Percentiles rank a stretch among this genome's conserved stretches.
These are phyloP conservation scores for Avena insularis DNA, from an alignment of 176 grass and related monocot species.

Conservation along the genomic window DNA sequence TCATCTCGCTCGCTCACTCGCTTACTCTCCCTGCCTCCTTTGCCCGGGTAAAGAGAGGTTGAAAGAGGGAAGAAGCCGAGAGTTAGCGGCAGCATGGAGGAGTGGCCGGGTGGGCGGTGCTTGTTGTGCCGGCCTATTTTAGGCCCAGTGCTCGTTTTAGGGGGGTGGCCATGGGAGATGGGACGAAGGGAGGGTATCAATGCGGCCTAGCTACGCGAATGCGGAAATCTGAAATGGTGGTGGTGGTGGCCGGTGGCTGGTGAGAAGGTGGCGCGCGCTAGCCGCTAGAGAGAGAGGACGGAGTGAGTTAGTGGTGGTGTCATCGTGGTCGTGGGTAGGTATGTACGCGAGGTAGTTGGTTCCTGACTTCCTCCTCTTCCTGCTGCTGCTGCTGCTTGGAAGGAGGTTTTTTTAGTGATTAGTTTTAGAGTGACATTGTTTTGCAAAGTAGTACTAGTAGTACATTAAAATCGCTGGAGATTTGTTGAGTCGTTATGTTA, in stretches of 20 bases:
- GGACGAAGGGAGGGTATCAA: slow-evolving; percentile 13
- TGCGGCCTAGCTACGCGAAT: not conserved
- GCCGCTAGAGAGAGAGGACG: not conserved
- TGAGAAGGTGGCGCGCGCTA: slow-evolving; percentile 32
- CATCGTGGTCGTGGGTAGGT: not conserved
- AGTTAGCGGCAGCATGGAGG: slow-evolving; percentile 25
- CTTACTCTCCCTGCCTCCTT: not conserved
- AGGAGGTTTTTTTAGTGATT: not conserved
- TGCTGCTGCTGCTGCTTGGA: not conserved
- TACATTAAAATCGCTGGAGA: no score
- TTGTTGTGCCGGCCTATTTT: slow-evolving; percentile 56
- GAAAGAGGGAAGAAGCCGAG: not conserved
- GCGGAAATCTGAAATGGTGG: slow-evolving; percentile 1
- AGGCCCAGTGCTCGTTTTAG: slow-evolving; percentile 53
- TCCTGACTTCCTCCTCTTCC: not conserved
- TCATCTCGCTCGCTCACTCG: slow-evolving; percentile 25
- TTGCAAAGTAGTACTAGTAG: no score
- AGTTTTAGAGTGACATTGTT: no score
- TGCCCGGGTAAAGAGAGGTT: not conserved
- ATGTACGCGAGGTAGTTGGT: not conserved
- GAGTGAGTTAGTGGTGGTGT: slow-evolving; percentile 30
- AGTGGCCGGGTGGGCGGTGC: slow-evolving; percentile 33
- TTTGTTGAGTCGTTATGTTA: no score
- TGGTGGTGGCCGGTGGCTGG: not conserved
- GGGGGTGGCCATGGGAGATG: slow-evolving; percentile 18